Conservation (phyloP, 2,329 filamentous ascomycete species). For the Helminthosporium solani region DNA sequence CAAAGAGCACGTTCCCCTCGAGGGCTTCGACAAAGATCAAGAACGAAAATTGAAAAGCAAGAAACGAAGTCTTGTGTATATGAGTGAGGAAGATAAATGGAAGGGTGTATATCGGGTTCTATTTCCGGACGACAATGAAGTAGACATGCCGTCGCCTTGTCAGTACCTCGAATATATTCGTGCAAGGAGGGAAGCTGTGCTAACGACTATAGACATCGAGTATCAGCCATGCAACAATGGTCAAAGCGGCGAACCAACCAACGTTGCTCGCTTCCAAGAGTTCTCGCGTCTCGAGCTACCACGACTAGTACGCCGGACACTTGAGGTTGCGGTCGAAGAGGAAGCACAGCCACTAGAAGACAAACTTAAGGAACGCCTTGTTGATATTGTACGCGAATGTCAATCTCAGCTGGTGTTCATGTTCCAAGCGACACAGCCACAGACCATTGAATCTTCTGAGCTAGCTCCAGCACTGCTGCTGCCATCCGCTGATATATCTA, state of each 20-base stretch:
- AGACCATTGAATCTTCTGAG: neutral
- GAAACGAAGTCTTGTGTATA: constrained; percentile 18
- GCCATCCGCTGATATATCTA: neutral
- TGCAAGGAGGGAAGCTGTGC: neutral
- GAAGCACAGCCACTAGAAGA: constrained; percentile 29
- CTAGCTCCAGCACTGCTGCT: neutral
- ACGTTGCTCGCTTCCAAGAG: constrained; percentile 22
- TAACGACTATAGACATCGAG: constrained; percentile 14
- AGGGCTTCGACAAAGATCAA: constrained; percentile 30
- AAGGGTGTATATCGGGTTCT: constrained; percentile 26
- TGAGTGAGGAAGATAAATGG: constrained; percentile 29
- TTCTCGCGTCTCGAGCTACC: constrained; percentile 28
- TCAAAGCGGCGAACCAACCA: constrained; percentile 10
- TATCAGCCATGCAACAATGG: constrained; percentile 16
- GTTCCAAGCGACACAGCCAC: constrained; percentile 8
- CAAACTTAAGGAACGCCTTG: constrained; percentile 25
- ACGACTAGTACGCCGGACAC: constrained; percentile 25
- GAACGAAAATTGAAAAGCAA: constrained; percentile 29
- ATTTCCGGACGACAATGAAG: constrained; percentile 24
- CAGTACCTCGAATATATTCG: neutral
- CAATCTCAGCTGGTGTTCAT: constrained; percentile 22
- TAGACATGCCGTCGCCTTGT: constrained; percentile 26
- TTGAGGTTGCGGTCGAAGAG: constrained; percentile 25
- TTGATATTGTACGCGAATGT: constrained; percentile 27
- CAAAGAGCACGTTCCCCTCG: constrained; percentile 18